Evolutionary conservation across 202 grass and related monocot genomes (phyloP).

Genomic region (Sporobolus alterniflorus): DNA sequence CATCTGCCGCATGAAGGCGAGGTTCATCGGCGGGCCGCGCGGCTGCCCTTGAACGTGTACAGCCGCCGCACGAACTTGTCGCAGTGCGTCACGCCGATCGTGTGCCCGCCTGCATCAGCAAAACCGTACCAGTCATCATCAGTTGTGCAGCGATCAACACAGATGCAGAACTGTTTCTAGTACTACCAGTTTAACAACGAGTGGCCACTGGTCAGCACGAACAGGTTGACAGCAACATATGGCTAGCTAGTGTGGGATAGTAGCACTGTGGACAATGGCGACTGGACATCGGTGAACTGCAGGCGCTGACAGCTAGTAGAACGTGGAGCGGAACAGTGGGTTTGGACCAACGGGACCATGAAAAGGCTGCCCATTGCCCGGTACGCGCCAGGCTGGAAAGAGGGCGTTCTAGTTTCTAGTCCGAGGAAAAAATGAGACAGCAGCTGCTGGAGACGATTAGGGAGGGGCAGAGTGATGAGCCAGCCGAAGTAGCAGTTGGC

Average conservation of each 20-base stretch:
- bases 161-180: neutral
- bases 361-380: neutral
- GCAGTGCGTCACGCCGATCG: slow-evolving; percentile 86
- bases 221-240: neutral
- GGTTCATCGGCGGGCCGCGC: slow-evolving; percentile 79
- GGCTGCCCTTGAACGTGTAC: slow-evolving; percentile 62
- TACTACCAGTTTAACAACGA: too few species aligned
- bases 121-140: neutral
- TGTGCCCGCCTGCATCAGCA: slow-evolving; percentile 65
- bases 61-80: slow-evolving; percentile 81
- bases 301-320: neutral
- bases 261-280: neutral
- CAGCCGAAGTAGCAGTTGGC: neutral
- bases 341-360: slow-evolving; percentile 13
- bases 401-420: neutral
- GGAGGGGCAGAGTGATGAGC: neutral
- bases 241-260: too few species aligned
- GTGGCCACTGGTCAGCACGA: neutral
- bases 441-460: neutral
- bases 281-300: neutral
- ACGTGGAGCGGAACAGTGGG: neutral
- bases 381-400: slow-evolving; percentile 38
- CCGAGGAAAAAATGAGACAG: neutral
- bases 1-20: slow-evolving; percentile 74
- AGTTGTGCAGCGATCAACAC: neutral